Base-by-base conservation (phyloP, 257 asterid species). In the Plantago major region DNA sequence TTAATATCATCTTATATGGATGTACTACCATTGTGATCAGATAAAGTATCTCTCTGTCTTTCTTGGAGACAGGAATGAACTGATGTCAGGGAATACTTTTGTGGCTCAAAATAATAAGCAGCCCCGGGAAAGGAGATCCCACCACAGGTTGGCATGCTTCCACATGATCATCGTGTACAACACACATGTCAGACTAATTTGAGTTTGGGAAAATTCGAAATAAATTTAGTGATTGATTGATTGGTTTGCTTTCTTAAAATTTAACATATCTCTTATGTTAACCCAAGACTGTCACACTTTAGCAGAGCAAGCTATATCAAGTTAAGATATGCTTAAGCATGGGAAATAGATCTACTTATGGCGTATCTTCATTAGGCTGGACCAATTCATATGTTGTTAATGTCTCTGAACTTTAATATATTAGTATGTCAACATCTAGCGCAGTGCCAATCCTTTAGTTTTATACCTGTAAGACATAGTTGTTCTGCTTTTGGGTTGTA, bases 21-120 rank as follows among this genome's bases (percentile, higher is more conserved):
- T 66, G 46, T 5, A 56, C 44, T 33, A 6, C 28, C 12, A 9
- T 12, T 14, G 5, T 33, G 45, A 40, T 49, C 42, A 16, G 62
- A 55, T 64, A 67, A 71, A 2, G 37, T 30, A 30, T 30, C 37
- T 30, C n/a, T 54, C 60, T n/a, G 9, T 64, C 56, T 61, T 42
- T 38, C 51, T 45, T 76, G 63, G 81, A 92, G 99, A 79, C 71
- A 84, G 95, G 75, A 79, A 84, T 45, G 99, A 89, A 63, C 71
- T 92, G 86, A 79, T 73, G 76, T 94, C 89, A 59, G 99, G 99
- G 30, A 86, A 84, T 55, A 81, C 97, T 49, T 92, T 92, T 53
- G 48, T 71, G 15, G 74, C 67, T 49, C 71, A 75, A 71, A 68
- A 77, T 44, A 78, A 75, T 72, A 76, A 71, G 81, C 65, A 16